Evolutionary conservation across 805 yeast species (phyloP), one percentile per base, ranked within the genome.

Genomic region (Hanseniaspora meyeri): DNA sequence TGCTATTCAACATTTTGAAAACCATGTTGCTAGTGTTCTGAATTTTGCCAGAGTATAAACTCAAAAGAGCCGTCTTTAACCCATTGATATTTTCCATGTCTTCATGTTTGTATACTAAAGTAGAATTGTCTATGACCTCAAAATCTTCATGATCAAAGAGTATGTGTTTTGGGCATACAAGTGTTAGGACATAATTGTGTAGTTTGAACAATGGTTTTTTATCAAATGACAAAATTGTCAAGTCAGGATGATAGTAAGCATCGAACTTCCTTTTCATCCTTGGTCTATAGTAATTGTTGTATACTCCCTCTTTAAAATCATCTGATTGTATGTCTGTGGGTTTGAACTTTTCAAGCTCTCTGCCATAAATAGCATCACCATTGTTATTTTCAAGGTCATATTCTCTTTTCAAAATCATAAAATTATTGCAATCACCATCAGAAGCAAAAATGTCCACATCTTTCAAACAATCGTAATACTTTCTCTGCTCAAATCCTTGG

Each of bases 391-490:
- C 29, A 5, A 54, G 48, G 47, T 40, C 51, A 34, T 34, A 31
- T 9, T 43, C 39, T 42, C 43, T 49, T 39, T 24, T 36, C 4
- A 4, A 59, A 62, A 27, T 58, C 62, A 24, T 60, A 60, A 51
- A 29, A 47, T 49, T 40, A 36, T 36, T 43, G 47, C 58, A 50
- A 51, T 56, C 59, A 43, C 43, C 10, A 47, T 32, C 49, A 47
- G 36, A 17, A 40, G 29, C 27, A 53, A 14, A 79, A 60, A 0
- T n/a, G n/a, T 54, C 57, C 20, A 34, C 27, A 17, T 40, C 38
- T 3, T 82, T 80, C 6, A 87, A 81, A 43, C 83, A 68, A 43
- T 71, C 70, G 9, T 74, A 74, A 62, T 85, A 72, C 62, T 85
- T 89, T 37, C 68, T 66, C 12, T 72, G 61, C 40, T 84, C 70